These are phyloP conservation scores for Cordia subcordata DNA, from an alignment of 257 asterid genomes.

Conservation along the genomic window DNA sequence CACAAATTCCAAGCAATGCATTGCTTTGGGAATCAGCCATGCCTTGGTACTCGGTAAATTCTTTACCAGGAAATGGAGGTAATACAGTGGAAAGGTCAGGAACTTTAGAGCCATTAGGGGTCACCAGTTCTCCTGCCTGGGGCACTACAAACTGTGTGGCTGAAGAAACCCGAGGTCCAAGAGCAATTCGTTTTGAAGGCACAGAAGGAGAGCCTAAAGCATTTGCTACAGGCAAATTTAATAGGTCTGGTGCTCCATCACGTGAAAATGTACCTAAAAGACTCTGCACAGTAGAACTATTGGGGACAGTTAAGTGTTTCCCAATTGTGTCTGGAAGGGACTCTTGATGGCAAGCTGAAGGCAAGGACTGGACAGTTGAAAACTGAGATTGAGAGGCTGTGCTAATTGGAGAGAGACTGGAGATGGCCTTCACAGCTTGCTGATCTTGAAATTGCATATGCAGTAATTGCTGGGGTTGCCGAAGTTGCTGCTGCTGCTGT, in stretches of 20 bases:
- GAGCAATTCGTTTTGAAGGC: conserved; percentile 65
- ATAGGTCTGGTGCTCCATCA: conserved; percentile 44
- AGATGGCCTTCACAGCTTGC: conserved; percentile 28
- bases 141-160: conserved; percentile 53
- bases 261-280: conserved; percentile 63
- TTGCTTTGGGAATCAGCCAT: conserved; percentile 44
- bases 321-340: conserved; percentile 53
- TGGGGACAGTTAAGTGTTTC: conserved; percentile 46
- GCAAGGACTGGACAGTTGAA: conserved; percentile 40
- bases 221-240: conserved; percentile 43
- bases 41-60: conserved; percentile 52
- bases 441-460: conserved; percentile 51
- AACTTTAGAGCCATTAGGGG: conserved; percentile 45
- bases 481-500: conserved; percentile 40
- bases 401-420: conserved; percentile 41
- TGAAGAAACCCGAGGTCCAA: conserved; percentile 64
- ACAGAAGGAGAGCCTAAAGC: conserved; percentile 49
- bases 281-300: conserved; percentile 51
- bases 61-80: conserved; percentile 68
- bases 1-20: conserved; percentile 48
- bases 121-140: conserved; percentile 47
- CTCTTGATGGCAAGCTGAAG: conserved; percentile 55
- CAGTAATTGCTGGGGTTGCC: conserved; percentile 33
- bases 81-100: conserved; percentile 58
- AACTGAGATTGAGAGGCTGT: conserved; percentile 45